phyloP scores from a whole-genome alignment of 2,329 filamentous ascomycete genomes.

The Epichloe bromicola region DNA sequence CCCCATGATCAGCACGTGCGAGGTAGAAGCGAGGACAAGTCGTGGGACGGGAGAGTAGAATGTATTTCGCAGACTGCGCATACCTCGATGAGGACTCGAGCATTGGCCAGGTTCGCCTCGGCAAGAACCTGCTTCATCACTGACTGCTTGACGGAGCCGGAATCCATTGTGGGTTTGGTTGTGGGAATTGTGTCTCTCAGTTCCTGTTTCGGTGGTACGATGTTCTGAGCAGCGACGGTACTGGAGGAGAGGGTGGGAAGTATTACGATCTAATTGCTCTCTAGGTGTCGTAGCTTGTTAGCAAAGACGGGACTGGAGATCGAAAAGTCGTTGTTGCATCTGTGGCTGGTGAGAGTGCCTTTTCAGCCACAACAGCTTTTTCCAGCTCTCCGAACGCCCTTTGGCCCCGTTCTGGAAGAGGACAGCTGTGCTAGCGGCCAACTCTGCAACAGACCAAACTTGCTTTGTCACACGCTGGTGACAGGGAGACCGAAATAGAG shows the following conservation, averaged over 20 bases:
- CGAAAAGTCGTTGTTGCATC: slow-evolving; percentile 3
- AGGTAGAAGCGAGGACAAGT: background rate
- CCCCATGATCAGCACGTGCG: slow-evolving; percentile 4
- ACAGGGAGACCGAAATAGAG: background rate
- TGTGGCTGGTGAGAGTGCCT: slow-evolving; percentile 13
- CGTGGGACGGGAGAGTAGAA: background rate
- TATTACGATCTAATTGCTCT: background rate
- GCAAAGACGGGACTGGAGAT: background rate
- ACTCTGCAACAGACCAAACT: background rate
- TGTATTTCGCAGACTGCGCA: slow-evolving; percentile 1
- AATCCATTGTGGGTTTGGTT: slow-evolving; percentile 33
- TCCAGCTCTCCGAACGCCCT: slow-evolving; percentile 5
- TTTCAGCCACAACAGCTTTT: background rate
- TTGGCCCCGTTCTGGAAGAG: slow-evolving; percentile 9
- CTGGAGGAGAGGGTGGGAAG: too few species aligned
- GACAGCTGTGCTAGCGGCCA: slow-evolving; percentile 11
- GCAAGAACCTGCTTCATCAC: slow-evolving; percentile 52
- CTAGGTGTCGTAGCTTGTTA: background rate
- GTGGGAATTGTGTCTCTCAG: too few species aligned
- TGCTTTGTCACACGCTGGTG: background rate
- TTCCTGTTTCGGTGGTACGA: too few species aligned
- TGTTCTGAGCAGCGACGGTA: too few species aligned
- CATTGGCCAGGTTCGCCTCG: slow-evolving; percentile 55
- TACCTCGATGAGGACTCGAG: slow-evolving; percentile 57
- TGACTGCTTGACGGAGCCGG: slow-evolving; percentile 43